Evolutionary conservation across 768 basidiomycete genomes (phyloP).

Genomic region (Mycena kentingensis): DNA sequence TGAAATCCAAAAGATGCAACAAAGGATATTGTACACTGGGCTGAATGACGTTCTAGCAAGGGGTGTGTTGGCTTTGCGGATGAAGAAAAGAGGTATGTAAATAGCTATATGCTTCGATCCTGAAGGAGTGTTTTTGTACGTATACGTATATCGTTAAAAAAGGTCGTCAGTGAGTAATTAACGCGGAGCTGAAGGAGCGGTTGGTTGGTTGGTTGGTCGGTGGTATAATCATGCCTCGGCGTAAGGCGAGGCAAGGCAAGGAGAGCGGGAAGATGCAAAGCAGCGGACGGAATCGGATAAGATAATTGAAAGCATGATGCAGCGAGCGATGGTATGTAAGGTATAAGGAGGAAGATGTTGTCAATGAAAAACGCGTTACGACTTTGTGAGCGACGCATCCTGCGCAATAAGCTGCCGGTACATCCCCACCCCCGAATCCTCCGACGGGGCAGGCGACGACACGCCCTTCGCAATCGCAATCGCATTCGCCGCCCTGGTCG

Average conservation of each 20-base stretch:
- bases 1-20: constrained; percentile 18
- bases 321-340: constrained; percentile 12
- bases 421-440: constrained; percentile 83
- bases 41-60: too few species aligned
- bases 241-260: constrained; percentile 13
- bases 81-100: constrained; percentile 31
- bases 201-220: background rate
- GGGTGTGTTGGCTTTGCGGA: constrained; percentile 19
- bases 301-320: constrained; percentile 7
- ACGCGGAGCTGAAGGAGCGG: constrained; percentile 23
- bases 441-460: constrained; percentile 72
- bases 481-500: constrained; percentile 38
- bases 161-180: constrained; percentile 19
- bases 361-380: constrained; percentile 21
- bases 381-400: constrained; percentile 63
- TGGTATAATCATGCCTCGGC: constrained; percentile 17
- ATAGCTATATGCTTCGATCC: constrained; percentile 26
- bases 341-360: too few species aligned
- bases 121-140: constrained; percentile 22
- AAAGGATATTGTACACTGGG: too few species aligned
- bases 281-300: constrained; percentile 21
- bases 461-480: constrained; percentile 48
- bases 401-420: constrained; percentile 81
- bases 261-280: constrained; percentile 19
- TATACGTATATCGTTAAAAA: constrained; percentile 17